A percentile compares a stretch with the other conserved stretches of the same genome.
These are phyloP conservation scores for Leccinum obscurum DNA, from an alignment of 768 basidiomycete genomes.

Conservation along the genomic window DNA sequence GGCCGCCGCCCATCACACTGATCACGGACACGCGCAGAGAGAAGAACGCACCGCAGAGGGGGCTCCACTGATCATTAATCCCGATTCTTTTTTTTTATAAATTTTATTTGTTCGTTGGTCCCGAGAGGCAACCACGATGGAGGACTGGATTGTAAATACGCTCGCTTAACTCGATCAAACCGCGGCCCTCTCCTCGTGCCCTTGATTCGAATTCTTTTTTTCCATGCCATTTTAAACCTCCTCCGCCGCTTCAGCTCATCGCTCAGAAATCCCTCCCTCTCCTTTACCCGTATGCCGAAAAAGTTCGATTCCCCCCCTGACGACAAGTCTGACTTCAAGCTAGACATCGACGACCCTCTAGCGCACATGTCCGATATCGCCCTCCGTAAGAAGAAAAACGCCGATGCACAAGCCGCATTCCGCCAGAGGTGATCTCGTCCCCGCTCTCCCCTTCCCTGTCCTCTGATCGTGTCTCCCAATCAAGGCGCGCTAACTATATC, in stretches of 20 bases:
- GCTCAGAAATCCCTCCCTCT: constrained; percentile 7
- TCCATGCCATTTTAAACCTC: constrained; percentile 59
- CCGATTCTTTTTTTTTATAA: not conserved
- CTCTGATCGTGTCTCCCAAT: constrained; percentile 24
- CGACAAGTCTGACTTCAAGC: constrained; percentile 38
- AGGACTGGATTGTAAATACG: constrained; percentile 38
- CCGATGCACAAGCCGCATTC: constrained; percentile 86
- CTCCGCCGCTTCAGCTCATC: constrained; percentile 21
- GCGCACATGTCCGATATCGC: constrained; percentile 63
- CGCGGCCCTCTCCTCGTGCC: constrained; percentile 62
- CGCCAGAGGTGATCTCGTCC: constrained; percentile 48
- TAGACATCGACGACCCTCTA: constrained; percentile 35
- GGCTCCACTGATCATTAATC: not conserved
- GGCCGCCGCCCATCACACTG: not conserved
- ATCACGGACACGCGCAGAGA: constrained; percentile 6
- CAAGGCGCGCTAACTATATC: constrained; percentile 76
- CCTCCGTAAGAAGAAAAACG: constrained; percentile 85
- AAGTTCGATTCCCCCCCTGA: constrained; percentile 36
- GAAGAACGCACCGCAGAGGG: not conserved
- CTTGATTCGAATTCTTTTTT: constrained; percentile 66
- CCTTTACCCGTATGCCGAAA: constrained; percentile 28
- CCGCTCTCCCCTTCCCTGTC: constrained; percentile 5
- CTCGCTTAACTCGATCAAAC: constrained; percentile 41
- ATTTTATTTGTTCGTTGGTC: constrained; percentile 1
- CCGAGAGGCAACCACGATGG: constrained; percentile 24